phyloP scores from a whole-genome alignment of 2,329 filamentous ascomycete genomes.

The Fusarium haematococcum region DNA sequence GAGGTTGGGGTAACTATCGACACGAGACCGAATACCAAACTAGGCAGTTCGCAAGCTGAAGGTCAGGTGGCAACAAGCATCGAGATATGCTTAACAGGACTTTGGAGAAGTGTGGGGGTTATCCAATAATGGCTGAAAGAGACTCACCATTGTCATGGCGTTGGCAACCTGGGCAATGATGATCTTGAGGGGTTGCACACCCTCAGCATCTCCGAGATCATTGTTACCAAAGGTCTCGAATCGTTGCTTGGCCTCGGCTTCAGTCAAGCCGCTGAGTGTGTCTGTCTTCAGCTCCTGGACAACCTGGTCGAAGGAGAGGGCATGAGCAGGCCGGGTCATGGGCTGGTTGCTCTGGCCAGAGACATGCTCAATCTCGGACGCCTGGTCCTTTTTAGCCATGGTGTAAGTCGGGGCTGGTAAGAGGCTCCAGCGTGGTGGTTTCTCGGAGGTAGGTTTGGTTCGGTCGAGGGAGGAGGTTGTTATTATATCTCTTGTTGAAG shows the following conservation, averaged over 20 bases:
- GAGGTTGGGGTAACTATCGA: conserved; percentile 54
- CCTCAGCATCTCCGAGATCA: conserved; percentile 60
- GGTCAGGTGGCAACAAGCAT: conserved; percentile 50
- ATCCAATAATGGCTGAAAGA: background rate
- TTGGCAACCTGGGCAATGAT: conserved; percentile 74
- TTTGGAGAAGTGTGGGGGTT: conserved; percentile 14
- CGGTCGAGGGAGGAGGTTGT: conserved; percentile 3
- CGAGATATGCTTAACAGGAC: conserved; percentile 28
- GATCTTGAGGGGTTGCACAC: conserved; percentile 68
- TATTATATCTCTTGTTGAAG: conserved; percentile 9
- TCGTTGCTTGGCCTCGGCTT: conserved; percentile 62
- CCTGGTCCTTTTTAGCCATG: conserved; percentile 40
- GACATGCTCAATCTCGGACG: conserved; percentile 39
- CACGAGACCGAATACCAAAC: conserved; percentile 56
- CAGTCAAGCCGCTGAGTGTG: conserved; percentile 64
- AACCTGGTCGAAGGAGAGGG: conserved; percentile 61
- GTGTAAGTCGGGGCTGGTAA: conserved; percentile 20
- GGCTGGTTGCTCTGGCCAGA: conserved; percentile 51
- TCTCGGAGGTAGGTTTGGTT: conserved; percentile 1
- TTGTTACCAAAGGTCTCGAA: conserved; percentile 69
- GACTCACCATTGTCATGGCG: conserved; percentile 73
- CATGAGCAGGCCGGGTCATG: conserved; percentile 69
- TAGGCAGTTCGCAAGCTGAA: conserved; percentile 46
- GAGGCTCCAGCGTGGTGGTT: conserved; percentile 28
- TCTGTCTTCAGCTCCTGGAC: conserved; percentile 65